Conservation (phyloP, 164 flowering plant genomes). For the Berberis thunbergii region DNA sequence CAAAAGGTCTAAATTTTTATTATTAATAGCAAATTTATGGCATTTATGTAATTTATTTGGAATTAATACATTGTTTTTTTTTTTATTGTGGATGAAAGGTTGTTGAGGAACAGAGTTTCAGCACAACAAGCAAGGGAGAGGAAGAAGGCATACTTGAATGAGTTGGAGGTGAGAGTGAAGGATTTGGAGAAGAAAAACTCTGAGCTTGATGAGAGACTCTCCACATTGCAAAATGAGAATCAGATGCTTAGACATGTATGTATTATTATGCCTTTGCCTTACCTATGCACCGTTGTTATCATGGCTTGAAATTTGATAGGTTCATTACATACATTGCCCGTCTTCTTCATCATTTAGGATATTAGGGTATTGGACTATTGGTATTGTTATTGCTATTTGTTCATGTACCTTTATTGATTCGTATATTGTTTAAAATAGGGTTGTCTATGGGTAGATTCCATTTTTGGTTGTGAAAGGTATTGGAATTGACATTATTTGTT, state of each 20-base stretch:
- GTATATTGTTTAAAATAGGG: no score
- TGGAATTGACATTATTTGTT: no score
- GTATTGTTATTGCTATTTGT: no score
- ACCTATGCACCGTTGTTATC: background rate
- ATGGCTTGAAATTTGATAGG: slow-evolving; percentile 34
- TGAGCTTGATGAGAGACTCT: slow-evolving; percentile 86
- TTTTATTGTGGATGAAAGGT: slow-evolving; percentile 25
- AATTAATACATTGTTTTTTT: background rate
- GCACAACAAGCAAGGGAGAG: slow-evolving; percentile 99
- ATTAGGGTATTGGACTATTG: no score
- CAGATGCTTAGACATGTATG: slow-evolving; percentile 99
- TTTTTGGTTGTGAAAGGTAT: no score
- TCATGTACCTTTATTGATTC: no score
- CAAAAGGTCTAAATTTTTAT: slow-evolving; percentile 26
- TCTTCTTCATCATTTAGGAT: background rate
- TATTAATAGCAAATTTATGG: no score
- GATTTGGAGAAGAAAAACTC: slow-evolving; percentile 84
- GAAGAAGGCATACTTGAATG: slow-evolving; percentile 87
- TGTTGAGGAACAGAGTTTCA: slow-evolving; percentile 96
- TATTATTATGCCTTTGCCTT: background rate
- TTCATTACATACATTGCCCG: background rate
- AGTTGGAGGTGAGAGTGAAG: slow-evolving; percentile 70
- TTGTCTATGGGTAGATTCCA: no score
- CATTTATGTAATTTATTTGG: no score
- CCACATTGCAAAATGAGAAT: slow-evolving; percentile 96